These are phyloP conservation scores for Colletotrichum truncatum DNA, from an alignment of 2,329 filamentous ascomycete species.

Conservation along the genomic window DNA sequence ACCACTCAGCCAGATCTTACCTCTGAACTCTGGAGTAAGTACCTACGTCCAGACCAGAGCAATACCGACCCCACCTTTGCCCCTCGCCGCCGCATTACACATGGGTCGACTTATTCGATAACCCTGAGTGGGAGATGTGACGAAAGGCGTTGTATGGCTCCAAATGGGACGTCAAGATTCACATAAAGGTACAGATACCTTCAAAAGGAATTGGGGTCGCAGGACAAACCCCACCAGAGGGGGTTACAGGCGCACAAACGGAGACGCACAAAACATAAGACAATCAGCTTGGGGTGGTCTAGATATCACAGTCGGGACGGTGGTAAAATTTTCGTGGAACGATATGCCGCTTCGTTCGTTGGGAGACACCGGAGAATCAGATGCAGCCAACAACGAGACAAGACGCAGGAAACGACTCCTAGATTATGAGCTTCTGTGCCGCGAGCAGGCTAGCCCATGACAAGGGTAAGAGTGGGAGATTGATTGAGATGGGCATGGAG, in stretches of 20 bases:
- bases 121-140: conserved; percentile 14
- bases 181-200: conserved; percentile 24
- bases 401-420: conserved; percentile 21
- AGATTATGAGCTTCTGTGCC: conserved; percentile 13
- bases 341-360: conserved; percentile 5
- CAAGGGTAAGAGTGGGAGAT: conserved; percentile 21
- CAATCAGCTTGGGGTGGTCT: conserved; percentile 1
- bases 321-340: conserved; percentile 8
- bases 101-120: conserved; percentile 20
- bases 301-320: not conserved
- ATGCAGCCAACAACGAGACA: not conserved
- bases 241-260: conserved; percentile 19
- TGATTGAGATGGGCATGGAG: not conserved
- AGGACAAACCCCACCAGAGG: conserved; percentile 8
- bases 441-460: conserved; percentile 18
- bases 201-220: not conserved
- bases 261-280: conserved; percentile 18
- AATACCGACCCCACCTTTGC: conserved; percentile 24
- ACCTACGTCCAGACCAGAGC: not conserved
- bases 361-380: not conserved
- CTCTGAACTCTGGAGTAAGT: not conserved
- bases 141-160: conserved; percentile 1
- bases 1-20: conserved; percentile 5
- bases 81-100: conserved; percentile 19
- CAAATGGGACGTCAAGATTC: not conserved